Evolutionary conservation across 164 flowering plant genomes (phyloP).

Genomic region (Annona squamosa): DNA sequence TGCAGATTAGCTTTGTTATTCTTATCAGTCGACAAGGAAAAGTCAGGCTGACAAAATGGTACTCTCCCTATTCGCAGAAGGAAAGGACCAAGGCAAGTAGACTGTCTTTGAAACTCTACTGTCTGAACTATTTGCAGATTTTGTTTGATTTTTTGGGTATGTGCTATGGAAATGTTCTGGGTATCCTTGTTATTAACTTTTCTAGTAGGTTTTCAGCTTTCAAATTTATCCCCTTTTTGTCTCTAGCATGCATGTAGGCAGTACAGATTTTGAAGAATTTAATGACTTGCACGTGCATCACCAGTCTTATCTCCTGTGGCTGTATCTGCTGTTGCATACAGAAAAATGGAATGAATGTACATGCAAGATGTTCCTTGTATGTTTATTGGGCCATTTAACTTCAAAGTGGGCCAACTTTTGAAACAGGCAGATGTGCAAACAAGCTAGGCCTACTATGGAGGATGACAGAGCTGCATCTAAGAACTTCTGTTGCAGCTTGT

Average conservation of each 20-base stretch:
- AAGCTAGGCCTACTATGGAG: neutral
- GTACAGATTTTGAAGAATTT: too few relatives aligned
- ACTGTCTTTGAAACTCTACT: neutral
- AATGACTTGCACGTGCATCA: too few relatives aligned
- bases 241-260: neutral
- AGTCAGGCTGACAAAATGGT: constrained; percentile 33
- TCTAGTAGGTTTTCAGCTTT: too few relatives aligned
- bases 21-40: constrained; percentile 30
- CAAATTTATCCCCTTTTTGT: too few relatives aligned
- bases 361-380: too few relatives aligned
- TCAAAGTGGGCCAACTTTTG: neutral
- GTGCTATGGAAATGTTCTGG: neutral
- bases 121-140: neutral
- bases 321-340: too few relatives aligned
- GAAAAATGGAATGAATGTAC: too few relatives aligned
- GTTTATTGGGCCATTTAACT: too few relatives aligned
- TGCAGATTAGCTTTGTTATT: constrained; percentile 31
- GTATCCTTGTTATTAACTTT: neutral
- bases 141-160: neutral
- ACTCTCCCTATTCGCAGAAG: constrained; percentile 28
- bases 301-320: too few relatives aligned
- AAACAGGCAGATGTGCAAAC: neutral
- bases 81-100: constrained; percentile 23
- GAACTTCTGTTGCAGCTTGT: neutral
- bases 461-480: neutral